Conservation (phyloP, 169 alveolate genomes). For the Eimeria maxima region DNA sequence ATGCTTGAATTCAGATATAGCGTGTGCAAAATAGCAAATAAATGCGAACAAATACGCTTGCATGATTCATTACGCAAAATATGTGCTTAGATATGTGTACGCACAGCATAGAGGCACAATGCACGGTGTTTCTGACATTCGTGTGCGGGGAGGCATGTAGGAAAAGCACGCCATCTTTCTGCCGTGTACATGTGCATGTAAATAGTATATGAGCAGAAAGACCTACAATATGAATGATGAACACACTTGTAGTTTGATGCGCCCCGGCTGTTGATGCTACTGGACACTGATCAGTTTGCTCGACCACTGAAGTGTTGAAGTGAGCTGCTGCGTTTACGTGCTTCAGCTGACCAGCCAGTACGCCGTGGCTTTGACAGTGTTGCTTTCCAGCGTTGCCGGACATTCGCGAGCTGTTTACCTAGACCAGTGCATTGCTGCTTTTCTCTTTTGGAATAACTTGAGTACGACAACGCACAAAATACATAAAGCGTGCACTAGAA, state of each 20-base stretch:
- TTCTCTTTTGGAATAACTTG: constrained; percentile 71
- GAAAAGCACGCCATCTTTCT: too few relatives aligned
- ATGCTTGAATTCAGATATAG: background rate
- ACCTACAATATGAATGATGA: too few relatives aligned
- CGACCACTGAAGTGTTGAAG: background rate
- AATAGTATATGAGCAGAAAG: too few relatives aligned
- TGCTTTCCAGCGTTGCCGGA: constrained; percentile 76
- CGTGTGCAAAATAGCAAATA: background rate
- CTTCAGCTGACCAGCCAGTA: constrained; percentile 75
- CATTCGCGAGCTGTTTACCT: constrained; percentile 68
- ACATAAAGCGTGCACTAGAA: background rate
- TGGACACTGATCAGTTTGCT: background rate
- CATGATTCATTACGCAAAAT: too few relatives aligned
- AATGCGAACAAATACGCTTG: background rate
- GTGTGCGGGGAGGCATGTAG: too few relatives aligned
- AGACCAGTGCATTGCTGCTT: constrained; percentile 62
- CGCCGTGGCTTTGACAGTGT: constrained; percentile 63
- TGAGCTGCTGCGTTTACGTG: background rate
- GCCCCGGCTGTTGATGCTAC: too few relatives aligned
- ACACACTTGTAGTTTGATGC: too few relatives aligned
- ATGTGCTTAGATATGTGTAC: too few relatives aligned
- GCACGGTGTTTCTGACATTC: too few relatives aligned
- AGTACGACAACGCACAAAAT: background rate
- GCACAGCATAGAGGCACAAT: too few relatives aligned
- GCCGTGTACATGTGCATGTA: too few relatives aligned